Percentiles rank a stretch among this genome's conserved stretches.
phyloP scores from a whole-genome alignment of 495 filamentous ascomycete genomes.

The Penicillium verhagenii region DNA sequence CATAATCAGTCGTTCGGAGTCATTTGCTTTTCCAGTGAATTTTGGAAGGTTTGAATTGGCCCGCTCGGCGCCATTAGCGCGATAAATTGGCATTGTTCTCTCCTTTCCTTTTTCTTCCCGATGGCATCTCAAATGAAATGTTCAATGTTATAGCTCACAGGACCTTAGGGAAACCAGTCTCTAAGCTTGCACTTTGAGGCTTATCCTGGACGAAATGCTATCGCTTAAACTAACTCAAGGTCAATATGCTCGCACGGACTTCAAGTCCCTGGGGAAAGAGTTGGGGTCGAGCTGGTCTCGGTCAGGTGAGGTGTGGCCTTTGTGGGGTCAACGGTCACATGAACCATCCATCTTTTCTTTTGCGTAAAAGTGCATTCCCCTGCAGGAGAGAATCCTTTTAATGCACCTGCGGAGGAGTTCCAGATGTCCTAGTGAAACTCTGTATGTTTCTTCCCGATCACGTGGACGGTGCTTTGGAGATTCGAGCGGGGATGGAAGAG shows the following conservation, averaged over 20 bases:
- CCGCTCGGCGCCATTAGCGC: not conserved
- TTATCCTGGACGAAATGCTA: not conserved
- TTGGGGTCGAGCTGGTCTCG: not conserved
- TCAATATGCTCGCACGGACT: not conserved
- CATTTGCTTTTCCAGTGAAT: not conserved
- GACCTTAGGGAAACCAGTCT: not conserved
- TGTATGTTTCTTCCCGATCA: slow-evolving; percentile 3
- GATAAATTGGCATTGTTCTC: not conserved
- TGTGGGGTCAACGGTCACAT: not conserved
- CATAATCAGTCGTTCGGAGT: not conserved
- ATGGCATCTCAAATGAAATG: not conserved
- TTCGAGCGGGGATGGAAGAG: not conserved
- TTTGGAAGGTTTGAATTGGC: not conserved
- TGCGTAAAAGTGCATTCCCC: not conserved
- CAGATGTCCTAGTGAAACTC: not conserved
- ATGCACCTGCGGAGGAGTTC: not conserved
- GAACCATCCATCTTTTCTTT: not conserved
- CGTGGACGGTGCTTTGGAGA: slow-evolving; percentile 4
- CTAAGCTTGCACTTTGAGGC: not conserved
- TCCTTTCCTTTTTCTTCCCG: not conserved
- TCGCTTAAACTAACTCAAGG: not conserved
- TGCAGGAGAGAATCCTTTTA: not conserved
- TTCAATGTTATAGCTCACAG: not conserved
- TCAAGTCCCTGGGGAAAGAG: not conserved
- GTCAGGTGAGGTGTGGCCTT: not conserved